Base-by-base conservation (phyloP, 169 alveolate genomes). In the Plasmodium inui region DNA sequence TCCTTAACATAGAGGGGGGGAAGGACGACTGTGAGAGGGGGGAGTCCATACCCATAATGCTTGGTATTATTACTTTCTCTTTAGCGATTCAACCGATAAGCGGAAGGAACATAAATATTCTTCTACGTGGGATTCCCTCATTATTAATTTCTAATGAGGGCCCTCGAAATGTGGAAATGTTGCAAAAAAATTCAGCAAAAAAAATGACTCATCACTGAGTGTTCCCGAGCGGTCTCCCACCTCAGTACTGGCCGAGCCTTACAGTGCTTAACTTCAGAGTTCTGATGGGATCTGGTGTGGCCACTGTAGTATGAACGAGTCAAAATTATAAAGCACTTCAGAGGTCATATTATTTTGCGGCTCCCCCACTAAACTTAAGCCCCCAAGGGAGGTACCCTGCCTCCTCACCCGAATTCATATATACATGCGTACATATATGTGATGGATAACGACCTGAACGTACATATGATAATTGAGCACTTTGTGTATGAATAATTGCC, bases 221-320 rank as follows among this genome's bases (percentile, higher is more conserved):
- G 94, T 96, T 97, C 98, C 97, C 98, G 96, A 96, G 98, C 97
- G 98, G 98, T 97, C 98, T 96, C 98, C 98, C 98, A 97, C 98
- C 98, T 96, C 97, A 97, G 97, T 97, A 97, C 98, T 97, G 94
- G 95, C 97, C 97, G 46, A 92, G 97, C 98, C 98, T 97, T 94
- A 97, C 92, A 96, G 97, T 98, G 98, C 98, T 97, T 97, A 97
- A 97, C 98, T 97, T 97, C 98, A 96, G 98, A 97, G 98, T 96
- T 97, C 98, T 97, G 97, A 97, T 95, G 98, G 98, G 98, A 97
- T 97, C 98, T 96, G 98, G 98, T 97, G 98, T 97, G 91, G 96
- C 96, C 95, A 97, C 97, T 96, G 93, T 97, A 97, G 98, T 97
- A 95, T 97, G 98, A 89, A 89, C 94, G 94, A 89, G 94, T 89